Base-by-base conservation (phyloP, 129 eudicot species). In the Chrysanthemum seticuspe region DNA sequence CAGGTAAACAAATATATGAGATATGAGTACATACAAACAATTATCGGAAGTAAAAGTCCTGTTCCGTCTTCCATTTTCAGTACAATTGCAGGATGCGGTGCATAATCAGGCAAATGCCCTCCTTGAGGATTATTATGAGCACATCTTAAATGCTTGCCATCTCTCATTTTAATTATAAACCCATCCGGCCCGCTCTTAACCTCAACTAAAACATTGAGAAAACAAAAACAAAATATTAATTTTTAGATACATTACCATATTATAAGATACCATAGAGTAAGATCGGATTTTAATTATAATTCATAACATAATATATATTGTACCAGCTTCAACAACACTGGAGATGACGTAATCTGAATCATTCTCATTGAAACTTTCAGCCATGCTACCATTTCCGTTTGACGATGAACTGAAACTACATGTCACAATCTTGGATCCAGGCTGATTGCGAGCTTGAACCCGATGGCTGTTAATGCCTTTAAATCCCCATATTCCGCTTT, bases 11-110 rank as follows among this genome's bases (percentile, higher is more conserved):
- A 63, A 57, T 27, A 58, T 51, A 52, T 48, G 23, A 47, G 48
- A 23, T 13, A 73, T 44, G 21, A 47, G 79, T 6, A 84, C 97
- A 21, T 90, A 94, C 97, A 83, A 75, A 90, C 98, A 53, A 94
- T 85, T 36, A 94, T 86, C 1, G 97, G 97, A 29, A 94, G 89
- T 65, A 90, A 86, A 77, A 90, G 89, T 44, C 93, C 98, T 18
- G 96, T 87, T 71, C 92, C 98, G 62, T 94, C 98, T 85, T 94
- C 97, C 96, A 94, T 88, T 87, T 87, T 94, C 45, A 90, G 82
- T 18, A 94, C 97, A 62, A 90, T 86, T 51, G 98, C 98, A 12
- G 97, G 98, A 78, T 94, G 95, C 18, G 96, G 96, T 52, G 93
- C 89, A 78, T 83, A 81, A 78, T 88, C 91, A 36, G 91, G 88